Percentiles rank a stretch among this genome's conserved stretches.
Evolutionary conservation across 768 basidiomycete species (phyloP).

Genomic region (Sporobolomyces roseus): DNA sequence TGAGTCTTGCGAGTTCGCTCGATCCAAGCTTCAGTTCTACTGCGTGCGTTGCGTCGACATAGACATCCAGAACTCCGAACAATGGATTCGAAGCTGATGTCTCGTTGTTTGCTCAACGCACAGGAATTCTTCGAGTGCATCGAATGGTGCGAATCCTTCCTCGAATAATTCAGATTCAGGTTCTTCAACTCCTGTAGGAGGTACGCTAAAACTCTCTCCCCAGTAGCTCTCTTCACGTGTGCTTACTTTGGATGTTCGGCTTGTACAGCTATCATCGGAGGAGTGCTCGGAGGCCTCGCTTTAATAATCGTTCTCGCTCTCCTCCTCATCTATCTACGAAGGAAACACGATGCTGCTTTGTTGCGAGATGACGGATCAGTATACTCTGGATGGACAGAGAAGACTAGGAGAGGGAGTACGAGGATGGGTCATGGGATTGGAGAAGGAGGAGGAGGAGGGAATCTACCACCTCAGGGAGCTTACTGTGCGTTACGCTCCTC

Average conservation of each 20-base stretch:
- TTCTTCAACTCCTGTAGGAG: conserved; percentile 5
- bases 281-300: conserved; percentile 5
- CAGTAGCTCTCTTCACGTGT: not conserved
- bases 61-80: too few species aligned
- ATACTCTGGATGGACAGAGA: conserved; percentile 16
- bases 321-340: not conserved
- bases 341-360: conserved; percentile 4
- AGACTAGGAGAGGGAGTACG: conserved; percentile 4
- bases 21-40: conserved; percentile 8
- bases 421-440: not conserved
- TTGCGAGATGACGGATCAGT: not conserved
- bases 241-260: not conserved
- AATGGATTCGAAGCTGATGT: too few species aligned
- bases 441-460: conserved; percentile 1
- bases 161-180: not conserved
- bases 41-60: not conserved
- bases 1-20: not conserved
- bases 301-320: not conserved
- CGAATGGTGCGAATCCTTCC: not conserved
- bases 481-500: conserved; percentile 8
- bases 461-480: conserved; percentile 3
- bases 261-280: conserved; percentile 7
- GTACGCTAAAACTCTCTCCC: not conserved
- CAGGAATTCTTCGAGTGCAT: not conserved
- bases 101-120: too few species aligned